Percentiles rank a stretch among this genome's conserved stretches.
Evolutionary conservation across 495 filamentous ascomycete genomes (phyloP).

Genomic region (Chaetomium tenue): DNA sequence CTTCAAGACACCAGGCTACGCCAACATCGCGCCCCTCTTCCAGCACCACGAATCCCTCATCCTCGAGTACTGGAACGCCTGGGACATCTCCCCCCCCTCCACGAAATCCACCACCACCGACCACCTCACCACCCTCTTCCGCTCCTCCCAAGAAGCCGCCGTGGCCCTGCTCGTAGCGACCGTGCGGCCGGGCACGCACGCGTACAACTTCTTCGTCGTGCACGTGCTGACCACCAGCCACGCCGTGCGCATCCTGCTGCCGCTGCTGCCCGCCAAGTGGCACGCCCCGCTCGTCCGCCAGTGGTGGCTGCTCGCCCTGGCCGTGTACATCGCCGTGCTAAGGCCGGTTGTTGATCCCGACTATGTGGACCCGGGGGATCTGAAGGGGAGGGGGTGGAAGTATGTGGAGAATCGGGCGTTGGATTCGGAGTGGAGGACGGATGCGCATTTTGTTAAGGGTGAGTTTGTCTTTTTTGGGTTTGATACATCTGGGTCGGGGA

Average conservation of each 20-base stretch:
- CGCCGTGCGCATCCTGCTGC: conserved; percentile 80
- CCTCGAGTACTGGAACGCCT: conserved; percentile 85
- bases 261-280: conserved; percentile 68
- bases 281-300: conserved; percentile 72
- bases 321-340: conserved; percentile 71
- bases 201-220: conserved; percentile 82
- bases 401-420: conserved; percentile 69
- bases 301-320: conserved; percentile 83
- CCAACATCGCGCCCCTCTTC: conserved; percentile 68
- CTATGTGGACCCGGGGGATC: conserved; percentile 56
- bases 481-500: not conserved
- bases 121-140: conserved; percentile 68
- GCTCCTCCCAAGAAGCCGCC: conserved; percentile 73
- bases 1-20: conserved; percentile 55
- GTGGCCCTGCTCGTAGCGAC: conserved; percentile 67
- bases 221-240: conserved; percentile 82
- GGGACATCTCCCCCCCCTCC: conserved; percentile 51
- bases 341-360: conserved; percentile 68
- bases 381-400: conserved; percentile 67
- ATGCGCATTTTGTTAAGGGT: conserved; percentile 82
- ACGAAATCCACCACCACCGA: conserved; percentile 13
- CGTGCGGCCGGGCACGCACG: conserved; percentile 54
- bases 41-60: conserved; percentile 64
- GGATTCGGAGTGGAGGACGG: conserved; percentile 59
- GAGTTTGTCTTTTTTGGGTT: conserved; percentile 18